phyloP scores from a whole-genome alignment of 805 yeast genomes.

The Starmerella sp. region DNA sequence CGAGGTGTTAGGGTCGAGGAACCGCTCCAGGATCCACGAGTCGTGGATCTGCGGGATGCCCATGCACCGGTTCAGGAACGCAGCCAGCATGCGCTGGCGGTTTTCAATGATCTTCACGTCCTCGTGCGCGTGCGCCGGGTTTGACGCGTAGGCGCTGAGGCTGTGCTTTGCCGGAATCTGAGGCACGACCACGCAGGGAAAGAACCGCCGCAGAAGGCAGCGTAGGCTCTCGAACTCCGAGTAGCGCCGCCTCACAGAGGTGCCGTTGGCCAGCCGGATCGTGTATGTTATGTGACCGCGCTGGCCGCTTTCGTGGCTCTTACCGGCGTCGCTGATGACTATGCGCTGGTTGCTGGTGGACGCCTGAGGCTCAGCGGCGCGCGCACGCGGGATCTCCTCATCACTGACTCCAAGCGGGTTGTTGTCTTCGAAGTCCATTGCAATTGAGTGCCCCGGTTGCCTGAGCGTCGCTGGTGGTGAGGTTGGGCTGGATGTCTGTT shows the following conservation, averaged over 20 bases:
- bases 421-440: conserved; percentile 35
- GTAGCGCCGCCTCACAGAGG: conserved; percentile 68
- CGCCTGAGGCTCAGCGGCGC: neutral
- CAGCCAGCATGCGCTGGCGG: conserved; percentile 62
- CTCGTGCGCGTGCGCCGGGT: conserved; percentile 37
- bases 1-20: conserved; percentile 71
- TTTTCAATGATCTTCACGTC: conserved; percentile 42
- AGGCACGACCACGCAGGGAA: conserved; percentile 77
- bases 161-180: conserved; percentile 88
- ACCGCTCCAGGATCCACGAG: conserved; percentile 57
- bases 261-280: conserved; percentile 45
- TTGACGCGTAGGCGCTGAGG: conserved; percentile 37
- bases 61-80: conserved; percentile 68
- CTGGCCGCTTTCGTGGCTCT: conserved; percentile 66
- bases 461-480: neutral
- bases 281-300: conserved; percentile 77
- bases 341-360: conserved; percentile 8
- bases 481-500: neutral
- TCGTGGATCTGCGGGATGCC: conserved; percentile 44
- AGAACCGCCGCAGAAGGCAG: conserved; percentile 53
- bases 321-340: conserved; percentile 67
- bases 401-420: conserved; percentile 35
- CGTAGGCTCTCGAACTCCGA: conserved; percentile 85
- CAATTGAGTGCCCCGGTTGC: neutral
- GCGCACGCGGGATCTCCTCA: conserved; percentile 12